A percentile compares a stretch with the other conserved stretches of the same genome.
These are phyloP conservation scores for Auricularia sp. DNA, from an alignment of 768 basidiomycete genomes.

Conservation along the genomic window DNA sequence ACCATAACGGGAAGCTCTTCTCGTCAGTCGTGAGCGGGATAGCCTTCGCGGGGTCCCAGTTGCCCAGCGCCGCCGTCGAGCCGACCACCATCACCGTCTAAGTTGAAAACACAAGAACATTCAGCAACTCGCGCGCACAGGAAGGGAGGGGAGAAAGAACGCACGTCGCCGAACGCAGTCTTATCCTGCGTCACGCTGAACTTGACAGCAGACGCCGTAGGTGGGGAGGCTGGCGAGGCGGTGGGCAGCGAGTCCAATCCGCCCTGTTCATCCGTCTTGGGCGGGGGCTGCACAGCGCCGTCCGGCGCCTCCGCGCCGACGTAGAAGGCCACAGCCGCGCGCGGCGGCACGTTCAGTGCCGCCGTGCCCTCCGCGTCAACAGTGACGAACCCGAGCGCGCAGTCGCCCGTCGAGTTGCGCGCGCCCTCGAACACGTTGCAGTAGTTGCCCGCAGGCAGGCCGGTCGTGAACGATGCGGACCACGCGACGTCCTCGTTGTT, in stretches of 20 bases:
- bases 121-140: slow-evolving; percentile 1
- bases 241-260: slow-evolving; percentile 34
- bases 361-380: slow-evolving; percentile 33
- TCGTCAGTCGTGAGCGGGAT: slow-evolving; percentile 22
- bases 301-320: neutral
- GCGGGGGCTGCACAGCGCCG: slow-evolving; percentile 44
- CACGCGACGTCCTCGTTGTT: slow-evolving; percentile 53
- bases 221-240: slow-evolving; percentile 3
- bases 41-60: slow-evolving; percentile 38
- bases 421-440: slow-evolving; percentile 41
- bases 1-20: slow-evolving; percentile 42
- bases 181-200: slow-evolving; percentile 44
- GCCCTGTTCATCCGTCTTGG: slow-evolving; percentile 37
- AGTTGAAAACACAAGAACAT: neutral
- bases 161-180: slow-evolving; percentile 48
- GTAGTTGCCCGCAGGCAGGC: slow-evolving; percentile 47
- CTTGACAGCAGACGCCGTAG: slow-evolving; percentile 21
- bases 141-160: slow-evolving; percentile 5
- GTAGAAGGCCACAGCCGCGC: slow-evolving; percentile 32
- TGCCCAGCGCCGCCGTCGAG: slow-evolving; percentile 43
- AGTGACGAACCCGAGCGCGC: neutral
- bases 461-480: slow-evolving; percentile 47
- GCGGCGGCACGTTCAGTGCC: slow-evolving; percentile 36
- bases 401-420: neutral
- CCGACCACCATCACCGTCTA: slow-evolving; percentile 56